Conservation (phyloP, 129 eudicot species). For the Arctium lappa region DNA sequence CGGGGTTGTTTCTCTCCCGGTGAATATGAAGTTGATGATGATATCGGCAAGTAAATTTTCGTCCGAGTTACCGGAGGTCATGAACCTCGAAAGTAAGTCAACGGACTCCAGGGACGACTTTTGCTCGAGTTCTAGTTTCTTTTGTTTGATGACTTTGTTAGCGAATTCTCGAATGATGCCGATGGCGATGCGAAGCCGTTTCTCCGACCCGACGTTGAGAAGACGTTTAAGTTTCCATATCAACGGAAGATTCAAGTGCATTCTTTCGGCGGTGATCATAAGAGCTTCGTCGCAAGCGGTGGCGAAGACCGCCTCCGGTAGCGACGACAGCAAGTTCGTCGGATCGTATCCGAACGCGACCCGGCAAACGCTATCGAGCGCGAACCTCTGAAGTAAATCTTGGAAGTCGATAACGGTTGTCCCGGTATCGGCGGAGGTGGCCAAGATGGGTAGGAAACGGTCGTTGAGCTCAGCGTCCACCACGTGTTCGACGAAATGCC, state of each 20-base stretch:
- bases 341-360: conserved; percentile 88
- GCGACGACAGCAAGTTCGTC: conserved; percentile 41
- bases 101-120: conserved; percentile 37
- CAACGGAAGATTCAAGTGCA: conserved; percentile 28
- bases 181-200: conserved; percentile 24
- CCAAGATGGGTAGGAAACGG: conserved; percentile 53
- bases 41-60: conserved; percentile 47
- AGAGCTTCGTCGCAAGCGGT: conserved; percentile 58
- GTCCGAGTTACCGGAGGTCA: conserved; percentile 54
- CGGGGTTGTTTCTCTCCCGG: conserved; percentile 64
- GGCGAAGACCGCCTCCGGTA: conserved; percentile 58
- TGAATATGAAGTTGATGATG: conserved; percentile 45
- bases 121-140: conserved; percentile 29
- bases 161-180: conserved; percentile 53
- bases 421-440: conserved; percentile 23
- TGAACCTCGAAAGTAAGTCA: conserved; percentile 41
- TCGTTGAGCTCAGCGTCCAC: conserved; percentile 58
- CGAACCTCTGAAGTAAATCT: conserved; percentile 61
- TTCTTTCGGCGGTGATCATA: conserved; percentile 29
- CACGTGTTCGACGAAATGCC: conserved; percentile 59
- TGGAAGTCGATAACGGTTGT: conserved; percentile 52
- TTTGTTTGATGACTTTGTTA: conserved; percentile 28
- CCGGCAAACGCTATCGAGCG: conserved; percentile 70
- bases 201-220: conserved; percentile 59
- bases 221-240: conserved; percentile 56